These are phyloP conservation scores for Tolypocladium tundrense DNA, from an alignment of 2,329 filamentous ascomycete species.

Conservation along the genomic window DNA sequence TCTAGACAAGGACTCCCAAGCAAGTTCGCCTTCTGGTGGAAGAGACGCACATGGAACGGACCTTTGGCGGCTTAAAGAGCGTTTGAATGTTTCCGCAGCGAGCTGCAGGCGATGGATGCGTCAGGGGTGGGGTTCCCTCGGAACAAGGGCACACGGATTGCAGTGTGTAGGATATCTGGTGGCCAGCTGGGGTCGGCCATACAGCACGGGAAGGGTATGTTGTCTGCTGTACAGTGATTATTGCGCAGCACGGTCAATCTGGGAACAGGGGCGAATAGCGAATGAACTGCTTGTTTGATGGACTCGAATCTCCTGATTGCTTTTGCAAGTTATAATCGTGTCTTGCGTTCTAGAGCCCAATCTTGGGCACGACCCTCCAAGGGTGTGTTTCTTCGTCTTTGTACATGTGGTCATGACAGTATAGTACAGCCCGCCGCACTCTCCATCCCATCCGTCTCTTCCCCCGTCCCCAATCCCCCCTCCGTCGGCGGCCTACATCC, in stretches of 20 bases:
- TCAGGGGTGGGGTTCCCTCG: not conserved
- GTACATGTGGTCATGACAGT: slow-evolving; percentile 14
- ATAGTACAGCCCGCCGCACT: slow-evolving; percentile 15
- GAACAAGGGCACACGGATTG: not conserved
- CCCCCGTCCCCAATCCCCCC: not conserved
- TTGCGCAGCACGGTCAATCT: not conserved
- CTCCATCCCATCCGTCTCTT: not conserved
- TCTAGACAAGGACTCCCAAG: slow-evolving; percentile 14
- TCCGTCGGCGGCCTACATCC: slow-evolving; percentile 6
- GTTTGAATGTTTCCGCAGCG: not conserved
- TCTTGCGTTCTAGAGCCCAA: not conserved
- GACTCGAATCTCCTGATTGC: not conserved
- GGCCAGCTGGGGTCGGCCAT: not conserved
- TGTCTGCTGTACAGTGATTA: not conserved
- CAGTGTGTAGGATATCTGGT: not conserved
- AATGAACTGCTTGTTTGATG: not conserved
- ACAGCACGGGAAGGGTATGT: not conserved
- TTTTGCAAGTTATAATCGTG: not conserved
- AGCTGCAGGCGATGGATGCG: not conserved
- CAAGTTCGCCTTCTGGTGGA: not conserved
- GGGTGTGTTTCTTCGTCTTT: not conserved
- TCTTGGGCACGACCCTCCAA: not conserved
- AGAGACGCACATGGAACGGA: no score
- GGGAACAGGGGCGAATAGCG: not conserved
- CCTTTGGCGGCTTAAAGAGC: no score